Percentiles rank a stretch among this genome's conserved stretches.
These are phyloP conservation scores for Fusarium anthophilum DNA, from an alignment of 2,329 filamentous ascomycete genomes.

Conservation along the genomic window DNA sequence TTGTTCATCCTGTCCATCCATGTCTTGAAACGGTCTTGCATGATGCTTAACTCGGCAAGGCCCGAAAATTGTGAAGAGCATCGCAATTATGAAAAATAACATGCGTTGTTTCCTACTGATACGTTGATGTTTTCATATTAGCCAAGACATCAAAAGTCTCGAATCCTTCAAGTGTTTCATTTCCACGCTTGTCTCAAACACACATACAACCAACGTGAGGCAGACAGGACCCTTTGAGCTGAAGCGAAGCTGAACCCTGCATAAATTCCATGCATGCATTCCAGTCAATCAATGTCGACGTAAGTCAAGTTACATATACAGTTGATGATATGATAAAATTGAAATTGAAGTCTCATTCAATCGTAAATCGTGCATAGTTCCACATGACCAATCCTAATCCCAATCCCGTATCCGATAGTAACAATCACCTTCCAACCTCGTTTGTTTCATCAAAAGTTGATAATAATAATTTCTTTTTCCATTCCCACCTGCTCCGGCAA, in stretches of 20 bases:
- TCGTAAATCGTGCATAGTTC: slow-evolving; percentile 27
- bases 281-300: background rate
- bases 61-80: slow-evolving; percentile 8
- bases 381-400: background rate
- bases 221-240: background rate
- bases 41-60: slow-evolving; percentile 20
- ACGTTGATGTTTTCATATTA: background rate
- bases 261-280: background rate
- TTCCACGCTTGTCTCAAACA: slow-evolving; percentile 24
- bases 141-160: slow-evolving; percentile 7
- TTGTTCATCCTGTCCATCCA: background rate
- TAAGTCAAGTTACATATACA: background rate
- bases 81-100: background rate
- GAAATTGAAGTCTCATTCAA: slow-evolving; percentile 13
- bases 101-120: slow-evolving; percentile 2
- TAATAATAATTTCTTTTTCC: slow-evolving; percentile 11
- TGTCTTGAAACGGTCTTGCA: slow-evolving; percentile 28
- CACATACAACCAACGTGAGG: slow-evolving; percentile 5
- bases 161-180: slow-evolving; percentile 22
- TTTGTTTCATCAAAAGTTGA: background rate
- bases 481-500: slow-evolving; percentile 3
- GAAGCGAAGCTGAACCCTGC: slow-evolving; percentile 2
- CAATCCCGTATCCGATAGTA: background rate
- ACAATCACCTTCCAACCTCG: background rate
- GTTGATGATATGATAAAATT: background rate